Base-by-base conservation (phyloP, 768 basidiomycete genomes). In the Lactarius sp. region DNA sequence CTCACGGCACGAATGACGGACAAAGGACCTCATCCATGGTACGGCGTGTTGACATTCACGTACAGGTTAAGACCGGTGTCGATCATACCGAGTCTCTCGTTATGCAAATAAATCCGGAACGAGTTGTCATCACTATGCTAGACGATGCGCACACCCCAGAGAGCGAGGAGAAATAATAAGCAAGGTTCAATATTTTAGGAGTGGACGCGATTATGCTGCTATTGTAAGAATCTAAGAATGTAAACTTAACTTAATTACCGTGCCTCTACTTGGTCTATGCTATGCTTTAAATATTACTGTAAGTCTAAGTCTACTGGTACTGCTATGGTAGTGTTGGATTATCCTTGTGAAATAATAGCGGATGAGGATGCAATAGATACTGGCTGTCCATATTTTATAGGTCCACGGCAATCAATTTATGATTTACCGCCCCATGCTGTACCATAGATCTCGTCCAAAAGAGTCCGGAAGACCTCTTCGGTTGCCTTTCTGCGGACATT, bases 401-500 rank as follows among this genome's bases (percentile, higher is more conserved):
- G 20, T 51, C 55, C n/a, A 52, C 10, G 7, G 14, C 49, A 50
- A 58, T 47, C 57, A 14, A 53, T 7, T 53, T 46, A 58, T 52
- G 56, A 54, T 66, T 47, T 46, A 36, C 60, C 65, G 10, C 27
- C 27, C 56, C 58, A 63, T 46, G 52, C 61, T 33, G 62, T 66
- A 61, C 73, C 72, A 68, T 85, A 90, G 42, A 89, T 79, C 41
- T 71, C 70, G 73, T 91, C 87, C 27, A 92, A 79, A 60, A 81
- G 75, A 31, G 70, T 67, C 69, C 78, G 78, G 77, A 82, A 88
- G 31, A 77, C 68, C 66, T 87, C 86, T 74, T 92, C 90, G 22
- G 90, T 87, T 13, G 87, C 88, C 67, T 79, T 82, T 51, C 90
- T 82, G 55, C 90, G 84, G 66, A 92, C 86, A 70, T 91, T 92